Evolutionary conservation across 2,329 filamentous ascomycete species (phyloP).

Genomic region (Claviceps sp.): DNA sequence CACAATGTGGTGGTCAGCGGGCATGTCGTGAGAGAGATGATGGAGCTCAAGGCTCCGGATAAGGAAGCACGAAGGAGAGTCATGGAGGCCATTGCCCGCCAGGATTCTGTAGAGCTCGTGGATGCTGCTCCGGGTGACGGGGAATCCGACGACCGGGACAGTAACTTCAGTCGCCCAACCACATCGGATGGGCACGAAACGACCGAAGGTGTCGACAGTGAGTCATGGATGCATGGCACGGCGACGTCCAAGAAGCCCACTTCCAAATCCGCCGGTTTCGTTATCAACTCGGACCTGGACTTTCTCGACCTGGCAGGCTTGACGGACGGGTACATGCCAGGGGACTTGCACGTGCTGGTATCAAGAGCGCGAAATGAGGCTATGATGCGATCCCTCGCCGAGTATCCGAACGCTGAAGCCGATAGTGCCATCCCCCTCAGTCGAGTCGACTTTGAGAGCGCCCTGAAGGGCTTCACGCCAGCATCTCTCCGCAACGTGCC

Average conservation of each 20-base stretch:
- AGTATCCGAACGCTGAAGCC: slow-evolving; percentile 28
- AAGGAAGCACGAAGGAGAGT: slow-evolving; percentile 80
- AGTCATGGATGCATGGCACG: slow-evolving; percentile 65
- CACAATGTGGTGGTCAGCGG: slow-evolving; percentile 85
- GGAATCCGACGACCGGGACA: slow-evolving; percentile 22
- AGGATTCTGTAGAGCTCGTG: slow-evolving; percentile 26
- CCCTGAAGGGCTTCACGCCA: slow-evolving; percentile 84
- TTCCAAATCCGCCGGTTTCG: slow-evolving; percentile 45
- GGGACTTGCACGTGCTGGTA: slow-evolving; percentile 75
- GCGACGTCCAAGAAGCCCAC: slow-evolving; percentile 29
- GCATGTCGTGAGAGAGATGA: slow-evolving; percentile 83
- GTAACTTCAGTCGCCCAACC: slow-evolving; percentile 39
- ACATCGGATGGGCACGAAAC: slow-evolving; percentile 37
- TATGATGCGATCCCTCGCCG: slow-evolving; percentile 65
- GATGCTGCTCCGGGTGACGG: slow-evolving; percentile 10
- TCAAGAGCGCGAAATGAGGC: slow-evolving; percentile 84
- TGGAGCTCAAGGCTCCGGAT: slow-evolving; percentile 78
- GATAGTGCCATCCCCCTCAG: slow-evolving; percentile 47
- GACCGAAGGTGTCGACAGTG: slow-evolving; percentile 35
- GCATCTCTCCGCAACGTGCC: slow-evolving; percentile 91
- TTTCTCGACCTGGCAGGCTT: slow-evolving; percentile 86
- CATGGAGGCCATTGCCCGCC: slow-evolving; percentile 62
- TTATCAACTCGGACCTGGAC: slow-evolving; percentile 65
- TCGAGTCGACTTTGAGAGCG: slow-evolving; percentile 66
- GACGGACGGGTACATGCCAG: slow-evolving; percentile 97